phyloP scores from a whole-genome alignment of 2,329 filamentous ascomycete genomes.

The Alternaria longipes region DNA sequence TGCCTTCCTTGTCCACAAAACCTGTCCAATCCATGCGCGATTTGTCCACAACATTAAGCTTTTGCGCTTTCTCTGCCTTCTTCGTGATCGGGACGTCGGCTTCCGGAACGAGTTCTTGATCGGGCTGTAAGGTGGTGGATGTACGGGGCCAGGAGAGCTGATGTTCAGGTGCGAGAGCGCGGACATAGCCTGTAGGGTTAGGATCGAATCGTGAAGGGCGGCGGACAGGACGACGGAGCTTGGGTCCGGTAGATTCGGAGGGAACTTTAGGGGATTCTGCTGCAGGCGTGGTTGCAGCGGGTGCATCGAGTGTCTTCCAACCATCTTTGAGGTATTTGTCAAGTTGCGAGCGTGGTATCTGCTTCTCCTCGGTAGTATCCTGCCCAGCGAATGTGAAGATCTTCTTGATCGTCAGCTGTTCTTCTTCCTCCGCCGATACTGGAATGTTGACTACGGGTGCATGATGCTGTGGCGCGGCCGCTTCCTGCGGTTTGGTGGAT shows the following conservation, averaged over 20 bases:
- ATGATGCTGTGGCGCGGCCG: conserved; percentile 11
- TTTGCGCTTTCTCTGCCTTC: conserved; percentile 58
- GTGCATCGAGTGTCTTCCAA: conserved; percentile 38
- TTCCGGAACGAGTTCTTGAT: conserved; percentile 29
- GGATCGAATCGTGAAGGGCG: conserved; percentile 62
- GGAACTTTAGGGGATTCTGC: conserved; percentile 9
- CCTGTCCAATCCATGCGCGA: conserved; percentile 71
- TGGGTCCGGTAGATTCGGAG: conserved; percentile 20
- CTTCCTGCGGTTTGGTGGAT: conserved; percentile 27
- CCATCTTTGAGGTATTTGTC: conserved; percentile 41
- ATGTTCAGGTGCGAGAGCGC: conserved; percentile 55
- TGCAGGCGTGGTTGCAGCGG: conserved; percentile 11
- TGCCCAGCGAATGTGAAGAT: conserved; percentile 80
- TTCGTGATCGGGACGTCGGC: conserved; percentile 23
- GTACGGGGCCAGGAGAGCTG: conserved; percentile 54
- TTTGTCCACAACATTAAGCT: conserved; percentile 73
- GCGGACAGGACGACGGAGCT: conserved; percentile 46
- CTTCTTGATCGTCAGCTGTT: conserved; percentile 70
- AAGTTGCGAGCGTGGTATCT: conserved; percentile 60
- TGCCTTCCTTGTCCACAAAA: conserved; percentile 68
- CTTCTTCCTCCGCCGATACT: conserved; percentile 38
- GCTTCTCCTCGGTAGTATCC: conserved; percentile 75
- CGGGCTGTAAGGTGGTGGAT: conserved; percentile 1
- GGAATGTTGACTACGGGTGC: conserved; percentile 19
- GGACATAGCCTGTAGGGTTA: conserved; percentile 59